Conservation (phyloP, 2,329 filamentous ascomycete genomes). For the Cordyceps tenuipes region DNA sequence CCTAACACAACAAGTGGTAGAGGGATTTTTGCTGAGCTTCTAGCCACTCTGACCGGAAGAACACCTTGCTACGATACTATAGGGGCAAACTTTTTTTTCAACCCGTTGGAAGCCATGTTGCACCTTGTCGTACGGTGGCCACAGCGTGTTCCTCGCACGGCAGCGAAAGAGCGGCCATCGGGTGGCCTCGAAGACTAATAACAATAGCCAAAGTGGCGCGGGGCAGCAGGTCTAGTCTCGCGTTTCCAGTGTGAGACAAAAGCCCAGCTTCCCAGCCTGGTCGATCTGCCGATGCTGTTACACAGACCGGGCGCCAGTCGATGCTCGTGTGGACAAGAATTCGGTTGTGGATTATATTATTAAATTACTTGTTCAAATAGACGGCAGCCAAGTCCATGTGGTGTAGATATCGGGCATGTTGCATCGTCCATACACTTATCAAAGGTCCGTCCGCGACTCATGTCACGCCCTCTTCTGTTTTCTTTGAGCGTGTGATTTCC, state of each 20-base stretch:
- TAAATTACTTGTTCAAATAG: no score
- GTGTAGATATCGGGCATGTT: no score
- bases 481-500: no score
- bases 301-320: neutral
- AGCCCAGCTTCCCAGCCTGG: neutral
- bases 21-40: neutral
- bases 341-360: no score
- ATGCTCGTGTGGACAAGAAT: no score
- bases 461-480: no score
- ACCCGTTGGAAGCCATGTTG: neutral
- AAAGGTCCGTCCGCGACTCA: neutral
- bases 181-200: neutral
- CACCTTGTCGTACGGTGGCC: neutral
- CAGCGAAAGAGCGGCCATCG: neutral
- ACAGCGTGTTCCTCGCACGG: neutral
- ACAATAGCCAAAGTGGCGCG: neutral
- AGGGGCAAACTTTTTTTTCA: neutral
- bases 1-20: neutral
- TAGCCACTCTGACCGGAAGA: neutral
- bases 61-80: neutral
- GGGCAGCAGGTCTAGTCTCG: neutral
- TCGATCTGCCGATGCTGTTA: constrained; percentile 2
- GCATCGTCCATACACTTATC: no score
- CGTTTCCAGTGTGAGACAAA: constrained; percentile 3
- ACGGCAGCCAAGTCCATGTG: no score